These are phyloP conservation scores for Macaranga tanarius DNA, from an alignment of 441 rosid species.

Conservation along the genomic window DNA sequence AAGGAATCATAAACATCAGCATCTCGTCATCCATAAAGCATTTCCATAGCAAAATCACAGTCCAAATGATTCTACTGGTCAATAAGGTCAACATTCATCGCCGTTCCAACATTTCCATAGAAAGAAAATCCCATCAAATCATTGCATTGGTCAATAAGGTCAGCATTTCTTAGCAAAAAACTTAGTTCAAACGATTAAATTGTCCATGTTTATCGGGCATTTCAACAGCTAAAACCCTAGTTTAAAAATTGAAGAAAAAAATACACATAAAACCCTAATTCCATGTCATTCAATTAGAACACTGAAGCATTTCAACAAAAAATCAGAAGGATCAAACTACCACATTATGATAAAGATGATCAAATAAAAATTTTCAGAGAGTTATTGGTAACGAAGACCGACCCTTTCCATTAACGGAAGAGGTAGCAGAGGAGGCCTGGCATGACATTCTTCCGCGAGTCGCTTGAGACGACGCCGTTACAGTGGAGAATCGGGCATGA, in stretches of 20 bases:
- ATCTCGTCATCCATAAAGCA: too few species aligned
- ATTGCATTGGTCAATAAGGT: slow-evolving; percentile 6
- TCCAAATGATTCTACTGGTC: too few species aligned
- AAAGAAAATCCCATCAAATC: too few species aligned
- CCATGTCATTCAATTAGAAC: slow-evolving; percentile 2
- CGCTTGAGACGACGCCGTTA: slow-evolving; percentile 38
- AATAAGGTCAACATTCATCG: neutral
- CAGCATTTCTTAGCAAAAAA: neutral
- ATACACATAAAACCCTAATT: slow-evolving; percentile 41
- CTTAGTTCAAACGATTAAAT: too few species aligned
- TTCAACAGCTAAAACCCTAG: neutral
- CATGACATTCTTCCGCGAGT: slow-evolving; percentile 54
- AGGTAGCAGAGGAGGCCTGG: slow-evolving; percentile 60
- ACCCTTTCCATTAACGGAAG: slow-evolving; percentile 56
- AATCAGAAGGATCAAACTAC: neutral
- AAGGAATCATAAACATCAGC: neutral
- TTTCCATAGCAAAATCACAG: too few species aligned
- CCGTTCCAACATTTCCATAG: neutral
- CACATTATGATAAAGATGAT: neutral
- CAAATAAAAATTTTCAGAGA: neutral
- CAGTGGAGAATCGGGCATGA: slow-evolving; percentile 30
- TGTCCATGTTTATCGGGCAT: too few species aligned
- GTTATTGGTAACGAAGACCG: neutral
- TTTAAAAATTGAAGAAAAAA: neutral
- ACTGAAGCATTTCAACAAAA: neutral